Evolutionary conservation across 2,329 filamentous ascomycete species (phyloP), one percentile per base, ranked within the genome.

Genomic region (Metarhizium humberi): DNA sequence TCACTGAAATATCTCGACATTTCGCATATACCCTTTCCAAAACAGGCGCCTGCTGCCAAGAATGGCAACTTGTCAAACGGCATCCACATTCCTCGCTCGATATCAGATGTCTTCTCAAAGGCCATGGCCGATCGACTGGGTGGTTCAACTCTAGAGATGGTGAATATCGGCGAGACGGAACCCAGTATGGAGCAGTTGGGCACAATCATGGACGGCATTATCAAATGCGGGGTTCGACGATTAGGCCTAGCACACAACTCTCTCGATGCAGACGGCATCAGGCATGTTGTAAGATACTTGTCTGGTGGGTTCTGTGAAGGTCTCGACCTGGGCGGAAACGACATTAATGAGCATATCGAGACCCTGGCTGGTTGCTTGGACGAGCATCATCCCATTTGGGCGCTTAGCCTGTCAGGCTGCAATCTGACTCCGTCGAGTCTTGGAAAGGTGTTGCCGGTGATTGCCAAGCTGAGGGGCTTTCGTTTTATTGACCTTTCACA

Each of bases 401-500:
- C 90, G 0, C 74, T 99, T 52, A 92, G 90, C 68, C 72, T 99
- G 58, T 90, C 91, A 1, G 87, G 91, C 63, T 96, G 92, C 72
- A 89, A 90, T 56, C 75, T 99, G 54, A 83, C 80, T 4, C 86
- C 90, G 0, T 77, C 82, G 0, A 85, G 86, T 11, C 75, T 97
- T 25, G 87, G 82, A 69, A 81, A 83, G 54, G 76, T 97, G 13
- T 78, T 97, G 52, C 90, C 90, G 4, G 82, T 82, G 6, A 72
- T 97, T 54, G 77, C 80, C 30, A 82, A 79, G 60, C 74, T 96
- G 55, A 78, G 79, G 2, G 82, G 86, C 59, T 87, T 96, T 66
- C 85, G 88, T 20, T 96, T 96, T 66, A 83, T 99, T 57, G 94
- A 97, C 67, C 76, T 99, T 40, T 96, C 90, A 5, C 90, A 96